phyloP scores from a whole-genome alignment of 1,139 yeast species.

The Kazachstania sp. region DNA sequence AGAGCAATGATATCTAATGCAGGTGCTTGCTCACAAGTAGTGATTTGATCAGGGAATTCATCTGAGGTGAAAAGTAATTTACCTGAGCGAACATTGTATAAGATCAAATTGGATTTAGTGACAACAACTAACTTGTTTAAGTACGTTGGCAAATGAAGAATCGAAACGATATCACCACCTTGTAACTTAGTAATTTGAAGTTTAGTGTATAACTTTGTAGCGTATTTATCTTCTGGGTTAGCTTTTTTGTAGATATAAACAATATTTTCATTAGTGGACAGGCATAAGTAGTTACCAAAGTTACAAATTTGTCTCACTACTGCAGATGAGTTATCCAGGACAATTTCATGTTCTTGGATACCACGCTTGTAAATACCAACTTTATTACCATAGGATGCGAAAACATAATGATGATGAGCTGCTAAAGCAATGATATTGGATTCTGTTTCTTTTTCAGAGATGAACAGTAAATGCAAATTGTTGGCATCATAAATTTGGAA shows the following conservation, averaged over 20 bases:
- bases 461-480: constrained; percentile 75
- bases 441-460: constrained; percentile 71
- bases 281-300: constrained; percentile 77
- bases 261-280: constrained; percentile 42
- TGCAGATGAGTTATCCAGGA: constrained; percentile 26
- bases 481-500: constrained; percentile 94
- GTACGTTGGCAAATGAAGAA: constrained; percentile 85
- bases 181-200: constrained; percentile 48
- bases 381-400: constrained; percentile 62
- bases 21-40: constrained; percentile 74
- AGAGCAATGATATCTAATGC: constrained; percentile 76
- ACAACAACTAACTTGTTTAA: constrained; percentile 79
- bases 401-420: constrained; percentile 80
- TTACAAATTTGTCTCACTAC: constrained; percentile 45
- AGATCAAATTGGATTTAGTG: constrained; percentile 49
- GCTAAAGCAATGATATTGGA: constrained; percentile 60
- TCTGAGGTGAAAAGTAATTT: constrained; percentile 57
- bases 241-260: constrained; percentile 59
- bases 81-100: constrained; percentile 72
- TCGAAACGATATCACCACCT: constrained; percentile 56
- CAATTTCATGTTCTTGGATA: constrained; percentile 49
- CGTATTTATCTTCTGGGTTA: constrained; percentile 38
- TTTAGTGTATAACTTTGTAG: constrained; percentile 61
- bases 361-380: constrained; percentile 85
- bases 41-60: constrained; percentile 42